phyloP scores from a whole-genome alignment of 2,329 filamentous ascomycete genomes.

The Acephala macrosclerotiorum region DNA sequence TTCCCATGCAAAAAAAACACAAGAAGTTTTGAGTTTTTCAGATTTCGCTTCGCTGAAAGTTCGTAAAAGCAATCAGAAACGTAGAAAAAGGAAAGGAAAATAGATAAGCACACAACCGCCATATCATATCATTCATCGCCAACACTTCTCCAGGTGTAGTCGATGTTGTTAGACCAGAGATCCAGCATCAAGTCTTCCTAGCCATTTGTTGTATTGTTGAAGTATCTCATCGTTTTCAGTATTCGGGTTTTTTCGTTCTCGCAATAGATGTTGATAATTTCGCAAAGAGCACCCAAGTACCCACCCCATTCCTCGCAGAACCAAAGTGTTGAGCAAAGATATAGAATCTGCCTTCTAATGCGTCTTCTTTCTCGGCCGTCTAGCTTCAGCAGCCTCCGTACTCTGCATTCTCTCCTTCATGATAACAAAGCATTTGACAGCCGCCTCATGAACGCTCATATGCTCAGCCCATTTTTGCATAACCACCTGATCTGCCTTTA shows the following conservation, averaged over 20 bases:
- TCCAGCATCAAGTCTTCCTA: neutral
- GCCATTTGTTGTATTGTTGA: neutral
- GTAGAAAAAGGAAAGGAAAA: neutral
- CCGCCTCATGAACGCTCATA: slow-evolving; percentile 65
- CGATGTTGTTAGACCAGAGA: neutral
- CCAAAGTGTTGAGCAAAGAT: neutral
- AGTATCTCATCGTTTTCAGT: neutral
- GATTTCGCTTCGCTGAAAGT: slow-evolving; percentile 12
- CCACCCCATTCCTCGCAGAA: neutral
- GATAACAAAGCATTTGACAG: slow-evolving; percentile 64
- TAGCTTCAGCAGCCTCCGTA: neutral
- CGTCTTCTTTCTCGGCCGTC: slow-evolving; percentile 28
- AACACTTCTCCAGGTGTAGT: neutral
- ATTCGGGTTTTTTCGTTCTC: neutral
- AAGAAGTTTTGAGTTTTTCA: neutral
- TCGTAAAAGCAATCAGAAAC: neutral
- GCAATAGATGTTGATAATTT: neutral
- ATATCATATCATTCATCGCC: slow-evolving; percentile 3
- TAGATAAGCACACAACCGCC: neutral
- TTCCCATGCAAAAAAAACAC: slow-evolving; percentile 11
- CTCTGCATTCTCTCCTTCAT: slow-evolving; percentile 52
- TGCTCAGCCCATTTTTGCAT: slow-evolving; percentile 66
- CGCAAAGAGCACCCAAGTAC: neutral
- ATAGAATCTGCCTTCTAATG: slow-evolving; percentile 17
- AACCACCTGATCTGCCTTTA: slow-evolving; percentile 70